Conservation (phyloP, 257 asterid species). For the Handroanthus guayacan region DNA sequence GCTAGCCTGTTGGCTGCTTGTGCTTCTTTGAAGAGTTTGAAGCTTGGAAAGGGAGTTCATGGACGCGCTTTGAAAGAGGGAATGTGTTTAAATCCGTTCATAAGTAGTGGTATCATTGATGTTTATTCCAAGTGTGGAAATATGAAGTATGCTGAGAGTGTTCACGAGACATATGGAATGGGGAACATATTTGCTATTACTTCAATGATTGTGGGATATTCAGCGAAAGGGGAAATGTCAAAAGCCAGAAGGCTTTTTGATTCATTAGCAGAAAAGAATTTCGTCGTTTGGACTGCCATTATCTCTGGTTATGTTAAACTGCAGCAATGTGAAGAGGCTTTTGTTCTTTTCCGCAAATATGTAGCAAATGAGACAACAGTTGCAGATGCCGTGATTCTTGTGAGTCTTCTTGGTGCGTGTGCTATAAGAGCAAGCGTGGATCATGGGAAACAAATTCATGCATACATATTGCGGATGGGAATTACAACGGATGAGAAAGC, state of each 20-base stretch:
- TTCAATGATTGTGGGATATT: constrained; percentile 78
- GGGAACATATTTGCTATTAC: constrained; percentile 60
- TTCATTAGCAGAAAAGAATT: constrained; percentile 61
- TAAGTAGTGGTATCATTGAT: constrained; percentile 78
- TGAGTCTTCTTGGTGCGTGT: constrained; percentile 75
- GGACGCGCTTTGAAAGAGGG: constrained; percentile 72
- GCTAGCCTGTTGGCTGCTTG: constrained; percentile 73
- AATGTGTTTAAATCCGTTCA: constrained; percentile 57
- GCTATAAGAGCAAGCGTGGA: constrained; percentile 57
- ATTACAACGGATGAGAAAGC: constrained; percentile 58
- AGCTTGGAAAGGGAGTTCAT: constrained; percentile 79
- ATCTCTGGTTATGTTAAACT: constrained; percentile 76
- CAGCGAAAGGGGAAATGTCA: constrained; percentile 62
- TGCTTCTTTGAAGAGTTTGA: constrained; percentile 62
- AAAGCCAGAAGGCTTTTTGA: constrained; percentile 74
- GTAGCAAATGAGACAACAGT: constrained; percentile 33
- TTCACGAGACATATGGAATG: constrained; percentile 40
- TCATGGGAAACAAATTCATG: constrained; percentile 86
- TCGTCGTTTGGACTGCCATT: constrained; percentile 76
- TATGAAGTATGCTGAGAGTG: constrained; percentile 64
- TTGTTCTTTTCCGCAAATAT: constrained; percentile 71
- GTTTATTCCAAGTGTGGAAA: constrained; percentile 74
- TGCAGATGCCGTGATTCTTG: constrained; percentile 65
- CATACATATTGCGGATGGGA: constrained; percentile 56
- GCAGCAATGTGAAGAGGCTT: constrained; percentile 64